Conservation (phyloP, 2,329 filamentous ascomycete species). For the Colletotrichum neosansevieriae region DNA sequence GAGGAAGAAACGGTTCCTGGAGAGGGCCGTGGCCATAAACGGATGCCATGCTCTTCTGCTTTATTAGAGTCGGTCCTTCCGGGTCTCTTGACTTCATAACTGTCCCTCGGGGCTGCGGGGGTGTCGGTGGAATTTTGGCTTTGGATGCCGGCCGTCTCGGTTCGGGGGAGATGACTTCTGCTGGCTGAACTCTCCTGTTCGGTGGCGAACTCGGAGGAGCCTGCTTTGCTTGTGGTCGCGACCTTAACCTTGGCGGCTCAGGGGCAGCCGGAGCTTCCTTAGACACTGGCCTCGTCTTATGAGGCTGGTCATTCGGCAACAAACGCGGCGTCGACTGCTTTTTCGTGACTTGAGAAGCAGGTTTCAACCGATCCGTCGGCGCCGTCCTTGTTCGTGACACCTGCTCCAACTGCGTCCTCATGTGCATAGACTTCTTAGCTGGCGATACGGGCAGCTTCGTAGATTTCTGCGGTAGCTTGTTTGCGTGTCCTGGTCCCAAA, state of each 20-base stretch:
- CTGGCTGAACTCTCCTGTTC: slow-evolving; percentile 40
- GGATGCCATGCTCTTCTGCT: slow-evolving; percentile 19
- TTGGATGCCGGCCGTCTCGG: slow-evolving; percentile 46
- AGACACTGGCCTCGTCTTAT: neutral
- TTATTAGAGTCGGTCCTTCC: neutral
- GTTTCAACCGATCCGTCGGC: neutral
- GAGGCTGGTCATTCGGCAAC: neutral
- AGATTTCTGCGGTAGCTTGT: slow-evolving; percentile 1
- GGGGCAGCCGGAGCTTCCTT: slow-evolving; percentile 12
- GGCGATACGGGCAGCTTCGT: slow-evolving; percentile 10
- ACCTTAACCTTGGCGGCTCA: slow-evolving; percentile 29
- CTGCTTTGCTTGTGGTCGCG: slow-evolving; percentile 22
- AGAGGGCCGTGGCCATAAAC: neutral
- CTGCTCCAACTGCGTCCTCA: neutral
- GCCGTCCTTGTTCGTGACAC: neutral
- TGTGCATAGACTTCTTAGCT: neutral
- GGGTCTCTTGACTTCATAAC: neutral
- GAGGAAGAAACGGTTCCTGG: neutral
- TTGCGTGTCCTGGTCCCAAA: neutral
- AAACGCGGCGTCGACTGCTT: neutral
- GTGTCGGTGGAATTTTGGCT: slow-evolving; percentile 49
- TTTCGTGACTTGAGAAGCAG: neutral
- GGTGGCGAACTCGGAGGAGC: slow-evolving; percentile 41
- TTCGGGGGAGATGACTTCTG: slow-evolving; percentile 48
- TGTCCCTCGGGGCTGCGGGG: slow-evolving; percentile 50